These are phyloP conservation scores for Suhomyces xylopsoci DNA, from an alignment of 805 yeast genomes.

Conservation along the genomic window DNA sequence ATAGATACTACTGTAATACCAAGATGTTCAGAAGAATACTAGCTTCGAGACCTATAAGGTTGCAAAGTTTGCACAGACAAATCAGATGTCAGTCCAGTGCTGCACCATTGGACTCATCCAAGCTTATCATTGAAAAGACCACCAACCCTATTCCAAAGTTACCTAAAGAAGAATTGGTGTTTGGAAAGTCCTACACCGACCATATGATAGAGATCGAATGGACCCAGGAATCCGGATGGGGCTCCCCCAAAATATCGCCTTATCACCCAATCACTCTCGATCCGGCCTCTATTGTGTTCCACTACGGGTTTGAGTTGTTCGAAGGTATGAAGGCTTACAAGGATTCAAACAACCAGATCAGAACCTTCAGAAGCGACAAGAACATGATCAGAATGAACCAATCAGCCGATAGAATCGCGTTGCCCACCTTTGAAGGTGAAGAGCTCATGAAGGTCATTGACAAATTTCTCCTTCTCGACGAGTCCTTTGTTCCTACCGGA, in stretches of 20 bases:
- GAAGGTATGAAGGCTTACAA: slow-evolving; percentile 95
- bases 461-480: slow-evolving; percentile 71
- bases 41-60: slow-evolving; percentile 4
- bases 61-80: slow-evolving; percentile 2
- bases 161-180: slow-evolving; percentile 39
- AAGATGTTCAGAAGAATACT: slow-evolving; percentile 1
- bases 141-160: slow-evolving; percentile 33
- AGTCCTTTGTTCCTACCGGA: slow-evolving; percentile 76
- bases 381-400: slow-evolving; percentile 90
- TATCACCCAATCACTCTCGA: slow-evolving; percentile 73
- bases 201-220: slow-evolving; percentile 90
- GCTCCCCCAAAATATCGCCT: slow-evolving; percentile 81
- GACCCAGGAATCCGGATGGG: slow-evolving; percentile 80
- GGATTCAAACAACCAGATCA: slow-evolving; percentile 47
- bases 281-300: slow-evolving; percentile 89
- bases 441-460: slow-evolving; percentile 74
- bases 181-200: slow-evolving; percentile 63
- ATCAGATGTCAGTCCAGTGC: slow-evolving; percentile 7
- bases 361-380: slow-evolving; percentile 87
- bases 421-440: slow-evolving; percentile 81
- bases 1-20: not conserved
- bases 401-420: slow-evolving; percentile 83
- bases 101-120: slow-evolving; percentile 38
- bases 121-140: slow-evolving; percentile 35
- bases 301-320: slow-evolving; percentile 90